Evolutionary conservation across 2,329 filamentous ascomycete genomes (phyloP), one percentile per base, ranked within the genome.

Genomic region (Mycosphaerella arachidis): DNA sequence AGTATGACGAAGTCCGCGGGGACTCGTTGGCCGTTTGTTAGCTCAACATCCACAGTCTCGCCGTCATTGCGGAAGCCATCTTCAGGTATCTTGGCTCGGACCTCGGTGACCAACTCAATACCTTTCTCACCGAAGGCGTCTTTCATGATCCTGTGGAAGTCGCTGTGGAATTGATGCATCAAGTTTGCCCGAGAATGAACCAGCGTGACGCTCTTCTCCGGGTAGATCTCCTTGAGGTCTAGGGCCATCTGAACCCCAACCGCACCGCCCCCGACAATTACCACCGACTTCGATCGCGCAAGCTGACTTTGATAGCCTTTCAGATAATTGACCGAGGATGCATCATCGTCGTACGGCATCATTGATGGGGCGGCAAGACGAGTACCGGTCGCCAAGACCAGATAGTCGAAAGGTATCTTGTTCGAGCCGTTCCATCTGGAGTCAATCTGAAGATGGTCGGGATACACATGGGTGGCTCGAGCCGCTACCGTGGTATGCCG

Each of bases 161-260:
- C 67, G 2, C 59, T 52, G 9, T 79, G 77, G 66, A 81, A 87
- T 0, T 78, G 75, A 57, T 81, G 77, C 79, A 87, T 79, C 1
- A 86, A 70, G 0, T 73, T 74, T 1, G 73, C 69, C 16, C 84
- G 74, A 1, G 85, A 87, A 68, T 87, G 84, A 0, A 88, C 76
- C 6, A 88, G 68, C 0, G 78, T 78, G 9, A 88, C 80, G 0
- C 73, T 71, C 71, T 87, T 87, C 6, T 81, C 76, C 0, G 83
- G 82, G 63, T 83, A 85, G 9, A 74, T 68, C 5, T 76, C 76
- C 70, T 85, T 86, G 9, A 82, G 80, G 66, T 88, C 85, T 0
- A 82, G 79, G 0, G 83, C 84, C 35, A 87, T 72, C 71, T 87
- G 83, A 0, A 87, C 81, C 1, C 85, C 85, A 0, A 84, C 85